Evolutionary conservation across 164 flowering plant species (phyloP).

Genomic region (Vitis riparia): DNA sequence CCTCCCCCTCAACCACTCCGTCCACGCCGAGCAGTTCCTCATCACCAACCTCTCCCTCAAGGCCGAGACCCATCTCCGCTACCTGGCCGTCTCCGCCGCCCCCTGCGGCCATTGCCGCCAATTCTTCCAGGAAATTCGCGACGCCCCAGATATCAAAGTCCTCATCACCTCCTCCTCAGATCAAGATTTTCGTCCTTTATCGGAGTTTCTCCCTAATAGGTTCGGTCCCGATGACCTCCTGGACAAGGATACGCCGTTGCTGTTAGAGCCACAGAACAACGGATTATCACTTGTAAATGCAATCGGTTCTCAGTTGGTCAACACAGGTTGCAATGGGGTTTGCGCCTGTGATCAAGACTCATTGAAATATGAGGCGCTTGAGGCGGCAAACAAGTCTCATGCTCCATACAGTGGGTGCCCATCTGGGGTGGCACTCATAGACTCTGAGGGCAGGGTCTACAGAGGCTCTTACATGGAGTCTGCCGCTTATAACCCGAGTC

Average conservation of each 20-base stretch:
- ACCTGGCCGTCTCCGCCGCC: constrained; percentile 79
- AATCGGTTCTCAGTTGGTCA: too few species aligned
- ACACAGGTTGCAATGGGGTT: too few species aligned
- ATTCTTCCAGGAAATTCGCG: constrained; percentile 80
- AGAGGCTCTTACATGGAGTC: constrained; percentile 82
- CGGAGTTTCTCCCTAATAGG: constrained; percentile 49
- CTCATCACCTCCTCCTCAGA: constrained; percentile 25
- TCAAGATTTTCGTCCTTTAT: constrained; percentile 32
- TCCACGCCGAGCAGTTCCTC: constrained; percentile 94
- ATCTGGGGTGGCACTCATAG: constrained; percentile 81
- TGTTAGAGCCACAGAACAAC: constrained; percentile 60
- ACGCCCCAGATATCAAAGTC: constrained; percentile 50
- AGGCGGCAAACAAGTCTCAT: constrained; percentile 76
- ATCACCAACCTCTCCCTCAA: constrained; percentile 65
- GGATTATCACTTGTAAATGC: constrained; percentile 17
- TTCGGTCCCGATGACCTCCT: constrained; percentile 81
- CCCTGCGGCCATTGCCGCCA: constrained; percentile 99
- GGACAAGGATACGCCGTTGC: constrained; percentile 48
- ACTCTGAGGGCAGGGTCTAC: constrained; percentile 54
- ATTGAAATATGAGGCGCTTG: constrained; percentile 46
- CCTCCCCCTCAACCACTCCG: constrained; percentile 79
- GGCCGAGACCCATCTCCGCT: constrained; percentile 34
- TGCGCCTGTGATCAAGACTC: background rate
- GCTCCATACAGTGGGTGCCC: constrained; percentile 90
- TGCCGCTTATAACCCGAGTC: constrained; percentile 90